Percentiles rank a stretch among this genome's conserved stretches.
Evolutionary conservation across 1,284 basidiomycete species (phyloP).

Genomic region (Apiotrichum siamense): DNA sequence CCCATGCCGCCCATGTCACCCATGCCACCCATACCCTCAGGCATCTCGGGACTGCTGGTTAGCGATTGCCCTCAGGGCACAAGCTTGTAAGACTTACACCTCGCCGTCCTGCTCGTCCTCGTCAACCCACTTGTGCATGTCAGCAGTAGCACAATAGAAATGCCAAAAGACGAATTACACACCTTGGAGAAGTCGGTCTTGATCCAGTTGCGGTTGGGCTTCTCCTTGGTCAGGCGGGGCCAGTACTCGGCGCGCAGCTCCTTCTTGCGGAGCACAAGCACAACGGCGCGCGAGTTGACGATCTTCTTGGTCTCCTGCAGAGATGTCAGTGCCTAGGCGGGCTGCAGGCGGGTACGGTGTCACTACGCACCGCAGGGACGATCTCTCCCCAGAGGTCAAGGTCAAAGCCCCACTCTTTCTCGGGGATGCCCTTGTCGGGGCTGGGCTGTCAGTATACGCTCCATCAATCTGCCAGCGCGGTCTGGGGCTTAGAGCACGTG

Average conservation of each 20-base stretch:
- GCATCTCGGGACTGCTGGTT: neutral
- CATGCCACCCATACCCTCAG: slow-evolving; percentile 17
- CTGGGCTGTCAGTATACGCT: slow-evolving; percentile 33
- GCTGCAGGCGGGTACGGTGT: too few species aligned
- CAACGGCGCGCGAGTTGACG: slow-evolving; percentile 59
- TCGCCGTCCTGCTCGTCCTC: slow-evolving; percentile 83
- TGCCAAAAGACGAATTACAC: too few species aligned
- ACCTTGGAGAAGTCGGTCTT: slow-evolving; percentile 88
- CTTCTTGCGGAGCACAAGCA: slow-evolving; percentile 72
- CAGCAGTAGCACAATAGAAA: too few species aligned
- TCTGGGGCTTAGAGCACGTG: too few species aligned
- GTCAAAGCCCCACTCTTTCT: slow-evolving; percentile 64
- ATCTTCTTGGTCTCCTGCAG: slow-evolving; percentile 59
- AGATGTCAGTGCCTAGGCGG: slow-evolving; percentile 2
- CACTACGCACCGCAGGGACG: slow-evolving; percentile 61
- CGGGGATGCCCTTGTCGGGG: slow-evolving; percentile 53
- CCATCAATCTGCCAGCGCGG: too few species aligned
- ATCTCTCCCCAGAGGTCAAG: slow-evolving; percentile 69
- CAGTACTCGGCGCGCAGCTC: slow-evolving; percentile 69
- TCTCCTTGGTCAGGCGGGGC: slow-evolving; percentile 83
- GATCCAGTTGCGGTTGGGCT: slow-evolving; percentile 65
- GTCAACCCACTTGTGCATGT: slow-evolving; percentile 87
- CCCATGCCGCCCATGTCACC: slow-evolving; percentile 18
- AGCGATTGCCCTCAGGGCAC: neutral
- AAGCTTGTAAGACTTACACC: slow-evolving; percentile 29